Base-by-base conservation (phyloP, 148 eudicot genomes). In the Euryodendron excelsum region DNA sequence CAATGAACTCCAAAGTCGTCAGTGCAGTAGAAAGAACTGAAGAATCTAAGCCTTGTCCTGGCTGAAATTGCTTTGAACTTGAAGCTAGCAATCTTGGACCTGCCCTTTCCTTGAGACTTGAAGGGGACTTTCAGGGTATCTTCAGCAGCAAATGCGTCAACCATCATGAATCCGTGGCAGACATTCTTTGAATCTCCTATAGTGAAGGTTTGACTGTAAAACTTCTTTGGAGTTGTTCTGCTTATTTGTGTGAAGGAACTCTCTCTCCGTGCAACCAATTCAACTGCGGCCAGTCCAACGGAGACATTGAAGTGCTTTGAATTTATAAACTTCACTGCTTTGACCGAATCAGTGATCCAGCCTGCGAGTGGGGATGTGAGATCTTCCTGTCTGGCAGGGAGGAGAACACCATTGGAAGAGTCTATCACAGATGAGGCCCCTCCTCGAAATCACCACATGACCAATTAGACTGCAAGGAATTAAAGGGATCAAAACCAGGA, bases 291-390 rank as follows among this genome's bases (percentile, higher is more conserved):
- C 14, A 62, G 30, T 33, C 66, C 66, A 28, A 6, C 27, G 10
- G 66, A 36, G 66, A 62, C 66, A 0, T 62, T 62, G 66, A 62
- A 62, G 66, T 62, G 66, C 66, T 62, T 77, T 50, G 72, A 79
- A 82, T 85, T 86, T 8, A 84, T 62, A 12, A 72, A 85, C 55
- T 87, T 89, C 28, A 87, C 84, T 0, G 92, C 84, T 79, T 89
- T 89, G 37, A 85, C 82, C 60, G 92, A 87, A 61, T 89, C 90
- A 5, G 87, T 77, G 15, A 89, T 80, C 90, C 92, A 89, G 44
- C 92, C 92, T 0, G 90, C 90, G 33, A 89, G 83, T 10, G 92
- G 92, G 25, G 92, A 89, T 65, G 48, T 85, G 15, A 69, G 30
- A 63, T 87, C 92, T 79, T 89, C 80, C 56, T 75, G 85, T 77